Percentiles rank a stretch among this genome's conserved stretches.
Evolutionary conservation across 495 filamentous ascomycete genomes (phyloP).

Genomic region (Aspergillus campestris): DNA sequence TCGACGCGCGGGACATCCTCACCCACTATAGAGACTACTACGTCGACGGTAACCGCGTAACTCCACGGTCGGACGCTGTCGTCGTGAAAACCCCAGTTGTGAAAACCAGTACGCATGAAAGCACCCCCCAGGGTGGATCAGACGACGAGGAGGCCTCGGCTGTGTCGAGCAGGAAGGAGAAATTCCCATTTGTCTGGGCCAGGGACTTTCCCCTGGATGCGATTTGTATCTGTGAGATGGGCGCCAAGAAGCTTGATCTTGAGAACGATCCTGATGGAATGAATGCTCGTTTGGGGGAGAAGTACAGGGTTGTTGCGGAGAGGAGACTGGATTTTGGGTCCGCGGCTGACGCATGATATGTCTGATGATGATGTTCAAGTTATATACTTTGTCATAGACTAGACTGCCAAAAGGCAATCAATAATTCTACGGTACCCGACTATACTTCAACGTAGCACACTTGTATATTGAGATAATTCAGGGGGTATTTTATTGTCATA

Average conservation of each 20-base stretch:
- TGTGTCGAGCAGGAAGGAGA: background rate
- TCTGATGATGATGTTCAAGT: too few species aligned
- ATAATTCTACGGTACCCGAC: too few species aligned
- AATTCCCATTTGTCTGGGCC: constrained; percentile 49
- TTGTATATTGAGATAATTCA: too few species aligned
- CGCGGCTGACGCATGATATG: too few species aligned
- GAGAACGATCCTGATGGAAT: constrained; percentile 15
- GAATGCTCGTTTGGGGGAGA: constrained; percentile 31
- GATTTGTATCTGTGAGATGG: constrained; percentile 70
- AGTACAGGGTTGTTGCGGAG: constrained; percentile 35
- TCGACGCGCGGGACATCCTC: constrained; percentile 32
- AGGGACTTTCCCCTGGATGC: constrained; percentile 50
- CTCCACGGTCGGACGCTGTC: constrained; percentile 3
- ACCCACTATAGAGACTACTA: constrained; percentile 26
- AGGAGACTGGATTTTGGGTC: constrained; percentile 15
- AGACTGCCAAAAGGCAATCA: too few species aligned
- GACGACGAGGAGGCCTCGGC: background rate
- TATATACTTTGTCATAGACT: too few species aligned
- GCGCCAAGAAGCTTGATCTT: constrained; percentile 51
- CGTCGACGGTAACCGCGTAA: constrained; percentile 18
- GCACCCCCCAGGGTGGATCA: background rate
- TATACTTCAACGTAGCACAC: too few species aligned
- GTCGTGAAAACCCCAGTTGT: background rate
- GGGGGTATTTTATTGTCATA: too few species aligned
- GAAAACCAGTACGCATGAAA: background rate